Base-by-base conservation (phyloP, 768 basidiomycete species). In the Boletus tylopilopsis region DNA sequence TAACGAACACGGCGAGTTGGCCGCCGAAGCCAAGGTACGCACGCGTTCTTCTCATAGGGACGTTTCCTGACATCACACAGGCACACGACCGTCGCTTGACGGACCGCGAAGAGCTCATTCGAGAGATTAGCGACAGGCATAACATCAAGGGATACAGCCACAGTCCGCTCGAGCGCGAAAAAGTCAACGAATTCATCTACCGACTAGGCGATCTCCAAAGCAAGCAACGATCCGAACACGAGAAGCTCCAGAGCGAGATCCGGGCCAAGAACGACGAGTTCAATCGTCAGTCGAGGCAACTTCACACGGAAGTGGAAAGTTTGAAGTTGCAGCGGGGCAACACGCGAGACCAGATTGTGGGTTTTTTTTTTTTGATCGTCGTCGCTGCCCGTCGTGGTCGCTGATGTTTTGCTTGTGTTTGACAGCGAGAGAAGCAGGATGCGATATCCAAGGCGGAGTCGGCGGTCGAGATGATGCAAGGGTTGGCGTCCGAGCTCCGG, bases 71-170 rank as follows among this genome's bases (percentile, higher is more conserved):
- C 2, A 13, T 34, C 2, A 8, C 41, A 40, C 51, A 95, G 92
- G 80, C 81, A 13, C 89, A 95, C 68, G 80, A 84, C 45, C 73
- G 78, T 39, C 83, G 87, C 22, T 68, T 94, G 33, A 58, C 64
- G 2, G 82, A 84, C 5, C 82, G 94, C 25, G 93, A 94, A 64
- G 73, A 76, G 13, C 71, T 85, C 21, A 84, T 97, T 47, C 81
- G 79, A 12, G 80, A 84, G 41, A 79, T 91, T 15, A 77, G 82
- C 42, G 72, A 80, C 30, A 81, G 81, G 55, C 73, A 87, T 57
- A 75, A 77, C 9, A 84, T 97, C 57, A 81, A 82, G 42, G 91
- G 90, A 0, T 93, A 81, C 62, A 81, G 80, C 45, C 75, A 81
- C 42, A 76, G 82, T 0, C 84, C 85, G 2, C 73, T 94, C 30